Conservation (phyloP, 1,284 basidiomycete species). For the Singerocomus inundabilis region DNA sequence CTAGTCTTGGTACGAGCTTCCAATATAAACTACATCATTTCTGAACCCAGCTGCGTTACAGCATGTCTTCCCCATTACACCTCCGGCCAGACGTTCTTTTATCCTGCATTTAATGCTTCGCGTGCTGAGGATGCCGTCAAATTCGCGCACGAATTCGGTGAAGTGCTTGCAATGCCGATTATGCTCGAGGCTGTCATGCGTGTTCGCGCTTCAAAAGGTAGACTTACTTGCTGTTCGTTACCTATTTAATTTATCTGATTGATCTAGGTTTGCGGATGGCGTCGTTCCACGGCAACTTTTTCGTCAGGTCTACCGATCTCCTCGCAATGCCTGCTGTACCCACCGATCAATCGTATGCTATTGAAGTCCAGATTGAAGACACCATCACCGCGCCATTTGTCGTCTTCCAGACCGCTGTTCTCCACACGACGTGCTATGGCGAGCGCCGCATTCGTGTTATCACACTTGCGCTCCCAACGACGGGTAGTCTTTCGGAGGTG, state of each 20-base stretch:
- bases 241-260: slow-evolving; percentile 5
- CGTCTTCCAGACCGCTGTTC: slow-evolving; percentile 93
- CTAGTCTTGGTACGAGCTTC: slow-evolving; percentile 68
- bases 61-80: slow-evolving; percentile 96
- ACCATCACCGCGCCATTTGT: slow-evolving; percentile 91
- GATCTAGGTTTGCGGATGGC: slow-evolving; percentile 85
- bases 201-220: slow-evolving; percentile 90
- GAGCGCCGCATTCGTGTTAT: slow-evolving; percentile 96
- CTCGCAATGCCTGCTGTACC: slow-evolving; percentile 96
- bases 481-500: slow-evolving; percentile 88
- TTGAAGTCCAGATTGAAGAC: slow-evolving; percentile 98
- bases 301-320: slow-evolving; percentile 96
- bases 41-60: slow-evolving; percentile 31
- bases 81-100: slow-evolving; percentile 97
- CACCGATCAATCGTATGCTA: slow-evolving; percentile 94
- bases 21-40: neutral
- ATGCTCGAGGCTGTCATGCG: slow-evolving; percentile 98
- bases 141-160: slow-evolving; percentile 96
- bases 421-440: slow-evolving; percentile 95
- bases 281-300: slow-evolving; percentile 99
- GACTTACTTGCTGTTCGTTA: slow-evolving; percentile 7
- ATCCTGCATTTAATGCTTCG: slow-evolving; percentile 96
- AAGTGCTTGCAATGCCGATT: slow-evolving; percentile 90
- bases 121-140: slow-evolving; percentile 95
- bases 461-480: slow-evolving; percentile 91